Evolutionary conservation across 2,329 filamentous ascomycete genomes (phyloP).

Genomic region (Mariannaea elegans): DNA sequence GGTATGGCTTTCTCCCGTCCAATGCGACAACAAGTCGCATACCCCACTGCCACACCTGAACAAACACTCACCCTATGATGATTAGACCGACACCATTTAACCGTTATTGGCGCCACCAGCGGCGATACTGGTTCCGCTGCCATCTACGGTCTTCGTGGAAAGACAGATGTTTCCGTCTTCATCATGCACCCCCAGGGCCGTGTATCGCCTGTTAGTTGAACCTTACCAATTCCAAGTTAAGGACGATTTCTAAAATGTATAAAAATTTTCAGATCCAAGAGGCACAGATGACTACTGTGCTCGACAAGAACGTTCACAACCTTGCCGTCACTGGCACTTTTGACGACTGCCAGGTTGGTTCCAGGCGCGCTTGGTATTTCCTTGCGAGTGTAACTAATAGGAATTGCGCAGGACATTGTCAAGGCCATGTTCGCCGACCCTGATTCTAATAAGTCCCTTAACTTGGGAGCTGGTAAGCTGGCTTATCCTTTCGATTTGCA

Average conservation of each 20-base stretch:
- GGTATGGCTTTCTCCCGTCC: constrained; percentile 46
- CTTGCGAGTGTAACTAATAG: neutral
- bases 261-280: constrained; percentile 72
- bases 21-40: constrained; percentile 1
- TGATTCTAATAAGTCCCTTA: constrained; percentile 82
- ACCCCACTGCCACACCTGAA: neutral
- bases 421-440: constrained; percentile 91
- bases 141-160: constrained; percentile 92
- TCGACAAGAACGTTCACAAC: constrained; percentile 93
- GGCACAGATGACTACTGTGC: constrained; percentile 94
- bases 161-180: constrained; percentile 96
- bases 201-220: constrained; percentile 69
- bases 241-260: neutral
- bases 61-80: constrained; percentile 28
- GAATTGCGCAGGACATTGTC: constrained; percentile 65
- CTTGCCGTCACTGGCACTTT: constrained; percentile 90
- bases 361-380: neutral
- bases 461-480: constrained; percentile 73
- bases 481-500: neutral
- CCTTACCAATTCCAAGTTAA: neutral
- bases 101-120: constrained; percentile 86
- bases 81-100: constrained; percentile 78
- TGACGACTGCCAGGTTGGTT: constrained; percentile 85
- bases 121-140: constrained; percentile 93
- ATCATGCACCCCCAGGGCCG: constrained; percentile 93